Evolutionary conservation across 192 early-diverging fungal genomes (phyloP).

Genomic region (Umbelopsis sp.): DNA sequence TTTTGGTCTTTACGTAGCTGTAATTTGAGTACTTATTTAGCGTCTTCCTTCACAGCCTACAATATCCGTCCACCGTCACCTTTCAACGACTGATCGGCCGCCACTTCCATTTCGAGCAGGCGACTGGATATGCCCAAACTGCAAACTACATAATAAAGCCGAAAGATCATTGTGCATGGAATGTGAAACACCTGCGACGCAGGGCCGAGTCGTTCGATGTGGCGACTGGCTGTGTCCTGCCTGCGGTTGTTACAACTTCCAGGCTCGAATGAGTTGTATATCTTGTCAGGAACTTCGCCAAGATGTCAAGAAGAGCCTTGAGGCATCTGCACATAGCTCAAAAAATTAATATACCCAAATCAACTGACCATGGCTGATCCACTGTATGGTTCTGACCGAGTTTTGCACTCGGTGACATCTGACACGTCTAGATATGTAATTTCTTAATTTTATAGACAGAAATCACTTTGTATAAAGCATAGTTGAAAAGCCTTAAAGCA

Average conservation of each 20-base stretch:
- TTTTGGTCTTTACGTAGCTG: neutral
- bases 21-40: neutral
- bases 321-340: neutral
- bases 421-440: too few relatives aligned
- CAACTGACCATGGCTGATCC: neutral
- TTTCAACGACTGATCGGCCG: neutral
- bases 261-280: constrained; percentile 10
- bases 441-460: too few relatives aligned
- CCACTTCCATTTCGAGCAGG: neutral
- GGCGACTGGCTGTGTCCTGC: constrained; percentile 7
- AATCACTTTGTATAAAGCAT: too few relatives aligned
- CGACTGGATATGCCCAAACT: constrained; percentile 14
- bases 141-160: constrained; percentile 8
- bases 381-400: too few relatives aligned
- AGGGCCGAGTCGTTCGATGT: neutral
- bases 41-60: neutral
- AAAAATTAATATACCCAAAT: neutral
- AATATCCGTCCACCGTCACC: neutral
- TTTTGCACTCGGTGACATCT: too few relatives aligned
- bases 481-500: too few relatives aligned
- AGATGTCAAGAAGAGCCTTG: constrained; percentile 4
- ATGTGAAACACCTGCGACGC: neutral
- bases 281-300: constrained; percentile 2
- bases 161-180: neutral
- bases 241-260: constrained; percentile 12